Percentiles rank a stretch among this genome's conserved stretches.
phyloP scores from a whole-genome alignment of 2,329 filamentous ascomycete genomes.

The Sporothrix schenckii region DNA sequence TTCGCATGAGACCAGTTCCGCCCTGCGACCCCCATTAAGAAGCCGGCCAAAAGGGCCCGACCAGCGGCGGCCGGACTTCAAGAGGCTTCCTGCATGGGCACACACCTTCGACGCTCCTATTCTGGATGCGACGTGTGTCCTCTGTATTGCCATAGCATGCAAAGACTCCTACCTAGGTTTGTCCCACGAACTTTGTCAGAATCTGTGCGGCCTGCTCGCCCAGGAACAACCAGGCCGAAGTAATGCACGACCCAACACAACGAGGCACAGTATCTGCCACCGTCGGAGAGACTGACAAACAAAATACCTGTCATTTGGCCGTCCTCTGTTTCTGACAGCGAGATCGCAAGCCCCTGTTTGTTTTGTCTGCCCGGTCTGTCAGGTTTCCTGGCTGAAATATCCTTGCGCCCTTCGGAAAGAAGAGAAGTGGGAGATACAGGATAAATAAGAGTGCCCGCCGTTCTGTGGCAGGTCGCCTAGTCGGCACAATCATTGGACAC shows the following conservation, averaged over 20 bases:
- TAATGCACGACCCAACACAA: background rate
- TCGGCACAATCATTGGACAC: conserved; percentile 2
- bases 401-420: background rate
- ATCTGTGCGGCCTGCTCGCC: background rate
- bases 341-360: background rate
- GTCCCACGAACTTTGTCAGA: background rate
- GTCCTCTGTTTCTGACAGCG: background rate
- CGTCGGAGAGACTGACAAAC: background rate
- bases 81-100: conserved; percentile 8
- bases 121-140: background rate
- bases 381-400: background rate
- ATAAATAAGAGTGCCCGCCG: no score
- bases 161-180: background rate
- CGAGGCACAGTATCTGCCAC: conserved; percentile 4
- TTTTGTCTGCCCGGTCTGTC: background rate
- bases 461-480: conserved; percentile 10
- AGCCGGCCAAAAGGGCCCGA: conserved; percentile 8
- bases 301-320: background rate
- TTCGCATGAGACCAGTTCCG: background rate
- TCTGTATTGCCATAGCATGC: background rate
- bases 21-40: background rate
- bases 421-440: background rate
- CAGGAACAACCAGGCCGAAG: no score
- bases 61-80: background rate
- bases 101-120: background rate